phyloP scores from a whole-genome alignment of 1,139 yeast genomes.

The Yamadazyma triangularis region DNA sequence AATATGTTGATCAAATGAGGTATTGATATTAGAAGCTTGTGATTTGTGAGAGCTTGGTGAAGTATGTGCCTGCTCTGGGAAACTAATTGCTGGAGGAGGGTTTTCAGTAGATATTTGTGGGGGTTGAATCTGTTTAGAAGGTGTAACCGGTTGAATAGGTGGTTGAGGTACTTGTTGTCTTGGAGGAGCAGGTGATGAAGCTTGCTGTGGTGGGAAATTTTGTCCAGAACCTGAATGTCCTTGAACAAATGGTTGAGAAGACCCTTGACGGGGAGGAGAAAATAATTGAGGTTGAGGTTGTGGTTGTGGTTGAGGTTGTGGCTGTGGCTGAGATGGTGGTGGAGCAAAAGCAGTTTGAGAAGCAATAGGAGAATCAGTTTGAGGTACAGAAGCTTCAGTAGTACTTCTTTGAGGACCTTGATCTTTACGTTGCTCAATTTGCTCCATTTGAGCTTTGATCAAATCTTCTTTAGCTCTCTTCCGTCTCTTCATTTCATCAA shows the following conservation, averaged over 20 bases:
- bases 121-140: constrained; percentile 13
- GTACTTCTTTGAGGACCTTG: constrained; percentile 9
- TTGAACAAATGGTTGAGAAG: too few relatives aligned
- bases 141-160: constrained; percentile 4
- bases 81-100: constrained; percentile 27
- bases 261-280: too few relatives aligned
- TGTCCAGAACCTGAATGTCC: constrained; percentile 4
- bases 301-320: constrained; percentile 10
- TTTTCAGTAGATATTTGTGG: constrained; percentile 11
- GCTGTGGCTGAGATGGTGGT: constrained; percentile 9
- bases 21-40: constrained; percentile 7
- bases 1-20: constrained; percentile 6
- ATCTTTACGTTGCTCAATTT: constrained; percentile 18
- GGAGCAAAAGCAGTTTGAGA: constrained; percentile 8
- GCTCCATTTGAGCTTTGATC: constrained; percentile 22
- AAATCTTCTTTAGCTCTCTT: constrained; percentile 57
- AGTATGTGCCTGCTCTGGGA: constrained; percentile 72
- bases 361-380: constrained; percentile 6
- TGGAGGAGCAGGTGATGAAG: constrained; percentile 11
- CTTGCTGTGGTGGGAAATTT: constrained; percentile 7
- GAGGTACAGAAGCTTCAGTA: constrained; percentile 1
- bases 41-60: constrained; percentile 1
- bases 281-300: constrained; percentile 2
- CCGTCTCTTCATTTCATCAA: constrained; percentile 74
- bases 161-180: constrained; percentile 2